A percentile compares a stretch with the other conserved stretches of the same genome.
Conservation (phyloP, 2,329 filamentous ascomycete species). For the Aspergillus versicolor region DNA sequence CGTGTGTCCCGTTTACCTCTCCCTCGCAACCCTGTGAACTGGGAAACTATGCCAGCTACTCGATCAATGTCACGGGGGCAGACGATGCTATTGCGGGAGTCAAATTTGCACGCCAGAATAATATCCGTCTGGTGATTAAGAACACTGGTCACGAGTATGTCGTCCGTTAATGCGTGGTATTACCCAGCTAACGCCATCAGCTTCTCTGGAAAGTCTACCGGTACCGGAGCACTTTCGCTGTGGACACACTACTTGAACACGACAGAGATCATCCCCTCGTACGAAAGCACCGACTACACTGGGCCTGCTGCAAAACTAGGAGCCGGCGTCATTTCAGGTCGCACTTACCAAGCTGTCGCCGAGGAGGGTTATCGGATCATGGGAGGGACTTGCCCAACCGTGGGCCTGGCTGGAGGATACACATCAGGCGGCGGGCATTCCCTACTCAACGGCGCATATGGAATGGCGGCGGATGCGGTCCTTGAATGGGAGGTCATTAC, state of each 20-base stretch:
- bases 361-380: background rate
- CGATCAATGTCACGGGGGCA: background rate
- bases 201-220: background rate
- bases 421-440: background rate
- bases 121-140: constrained; percentile 47
- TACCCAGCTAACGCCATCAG: background rate
- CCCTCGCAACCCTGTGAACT: background rate
- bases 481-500: background rate
- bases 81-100: background rate
- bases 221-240: background rate
- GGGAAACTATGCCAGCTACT: background rate
- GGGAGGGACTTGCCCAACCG: background rate
- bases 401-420: background rate
- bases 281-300: background rate
- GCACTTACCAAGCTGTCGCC: background rate
- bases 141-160: constrained; percentile 58
- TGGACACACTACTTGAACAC: background rate
- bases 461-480: background rate
- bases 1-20: background rate
- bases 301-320: background rate
- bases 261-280: background rate
- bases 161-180: background rate
- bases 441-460: background rate
- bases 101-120: background rate
- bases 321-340: background rate